Percentiles rank a stretch among this genome's conserved stretches.
These are phyloP conservation scores for Silene vulgaris DNA, from an alignment of 179 eudicot species.

Conservation along the genomic window DNA sequence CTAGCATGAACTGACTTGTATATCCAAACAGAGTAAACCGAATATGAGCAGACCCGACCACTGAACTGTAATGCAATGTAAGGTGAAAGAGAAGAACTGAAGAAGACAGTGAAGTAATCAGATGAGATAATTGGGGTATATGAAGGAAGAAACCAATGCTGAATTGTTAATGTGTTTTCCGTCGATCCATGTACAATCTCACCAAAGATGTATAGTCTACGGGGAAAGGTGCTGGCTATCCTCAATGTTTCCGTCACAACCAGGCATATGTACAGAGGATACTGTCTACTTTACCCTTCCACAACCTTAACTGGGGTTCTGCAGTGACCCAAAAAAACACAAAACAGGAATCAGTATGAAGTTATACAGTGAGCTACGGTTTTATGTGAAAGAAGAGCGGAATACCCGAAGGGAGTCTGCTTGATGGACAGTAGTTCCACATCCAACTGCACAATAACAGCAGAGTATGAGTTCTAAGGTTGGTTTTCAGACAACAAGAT, in stretches of 20 bases:
- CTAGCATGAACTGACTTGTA: too few relatives aligned
- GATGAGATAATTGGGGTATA: background rate
- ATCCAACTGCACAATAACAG: conserved; percentile 53
- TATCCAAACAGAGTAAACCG: too few relatives aligned
- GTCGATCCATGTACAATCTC: background rate
- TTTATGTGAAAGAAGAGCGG: conserved; percentile 3
- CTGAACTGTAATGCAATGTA: too few relatives aligned
- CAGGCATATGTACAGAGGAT: background rate
- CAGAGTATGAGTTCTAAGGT: background rate
- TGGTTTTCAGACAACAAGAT: background rate
- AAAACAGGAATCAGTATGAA: background rate
- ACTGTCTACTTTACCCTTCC: conserved; percentile 45
- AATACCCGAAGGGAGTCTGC: conserved; percentile 84
- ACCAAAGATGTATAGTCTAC: background rate
- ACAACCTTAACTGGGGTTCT: conserved; percentile 70
- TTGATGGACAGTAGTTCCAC: conserved; percentile 78
- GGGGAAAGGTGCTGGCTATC: background rate
- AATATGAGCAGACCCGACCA: too few relatives aligned
- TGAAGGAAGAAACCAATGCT: background rate
- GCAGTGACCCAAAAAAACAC: conserved; percentile 22
- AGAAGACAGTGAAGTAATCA: background rate
- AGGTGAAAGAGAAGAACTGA: background rate
- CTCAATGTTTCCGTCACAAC: background rate
- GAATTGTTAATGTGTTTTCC: background rate
- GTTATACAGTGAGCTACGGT: background rate